Conservation (phyloP, 257 asterid genomes). For the Thymus mandschuricus region DNA sequence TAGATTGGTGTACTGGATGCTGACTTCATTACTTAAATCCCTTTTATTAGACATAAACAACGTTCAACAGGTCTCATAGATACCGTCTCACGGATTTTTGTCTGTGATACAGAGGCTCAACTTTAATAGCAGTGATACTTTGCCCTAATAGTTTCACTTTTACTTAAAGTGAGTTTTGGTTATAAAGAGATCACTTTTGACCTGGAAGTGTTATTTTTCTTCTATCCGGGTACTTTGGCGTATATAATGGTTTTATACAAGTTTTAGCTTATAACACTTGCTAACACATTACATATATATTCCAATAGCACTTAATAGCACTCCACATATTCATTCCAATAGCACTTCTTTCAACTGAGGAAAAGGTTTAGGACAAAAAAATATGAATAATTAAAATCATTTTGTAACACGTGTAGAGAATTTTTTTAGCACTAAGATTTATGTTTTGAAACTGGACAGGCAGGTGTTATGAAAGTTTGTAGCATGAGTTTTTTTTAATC, state of each 20-base stretch:
- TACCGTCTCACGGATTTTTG: background rate
- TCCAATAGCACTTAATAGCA: background rate
- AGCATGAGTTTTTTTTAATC: too few species aligned
- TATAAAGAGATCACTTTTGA: background rate
- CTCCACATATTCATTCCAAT: too few species aligned
- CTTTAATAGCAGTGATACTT: background rate
- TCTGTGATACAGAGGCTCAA: background rate
- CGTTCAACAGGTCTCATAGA: background rate
- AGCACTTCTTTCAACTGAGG: too few species aligned
- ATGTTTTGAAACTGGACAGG: too few species aligned
- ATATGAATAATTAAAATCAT: too few species aligned
- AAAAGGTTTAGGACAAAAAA: too few species aligned
- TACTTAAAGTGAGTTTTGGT: background rate
- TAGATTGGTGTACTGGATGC: too few species aligned
- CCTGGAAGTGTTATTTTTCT: background rate
- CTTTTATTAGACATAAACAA: background rate
- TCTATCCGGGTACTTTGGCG: background rate
- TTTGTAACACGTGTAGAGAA: too few species aligned
- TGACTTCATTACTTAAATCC: too few species aligned
- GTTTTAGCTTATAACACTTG: slow-evolving; percentile 1
- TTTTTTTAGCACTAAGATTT: too few species aligned
- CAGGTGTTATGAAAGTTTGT: too few species aligned
- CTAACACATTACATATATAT: background rate
- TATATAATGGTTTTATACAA: background rate
- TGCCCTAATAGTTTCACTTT: background rate